phyloP scores from a whole-genome alignment of 345 rosid species.

The Eucalyptus urophylla region DNA sequence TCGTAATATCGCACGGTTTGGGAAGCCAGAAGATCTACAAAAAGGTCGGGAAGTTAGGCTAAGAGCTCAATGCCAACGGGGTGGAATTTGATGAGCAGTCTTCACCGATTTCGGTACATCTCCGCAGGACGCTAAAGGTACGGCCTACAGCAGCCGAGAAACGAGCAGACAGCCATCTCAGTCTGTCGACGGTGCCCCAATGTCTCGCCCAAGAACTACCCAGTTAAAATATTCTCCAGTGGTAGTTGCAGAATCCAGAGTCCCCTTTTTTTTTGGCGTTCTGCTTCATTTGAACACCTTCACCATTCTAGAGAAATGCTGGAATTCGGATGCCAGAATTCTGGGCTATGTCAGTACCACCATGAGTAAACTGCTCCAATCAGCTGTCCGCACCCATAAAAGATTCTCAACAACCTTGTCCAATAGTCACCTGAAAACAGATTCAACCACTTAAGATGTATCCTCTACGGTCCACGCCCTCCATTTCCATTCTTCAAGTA shows the following conservation, averaged over 20 bases:
- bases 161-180: background rate
- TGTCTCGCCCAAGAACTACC: background rate
- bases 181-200: fast-evolving
- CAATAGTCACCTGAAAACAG: background rate
- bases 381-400: background rate
- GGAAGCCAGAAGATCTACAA: background rate
- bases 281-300: background rate
- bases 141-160: background rate
- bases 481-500: background rate
- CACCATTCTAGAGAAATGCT: background rate
- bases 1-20: background rate
- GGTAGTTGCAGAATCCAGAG: background rate
- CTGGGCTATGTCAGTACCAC: background rate
- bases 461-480: background rate
- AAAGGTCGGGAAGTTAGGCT: background rate
- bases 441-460: background rate
- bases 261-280: background rate
- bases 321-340: background rate
- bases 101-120: background rate
- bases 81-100: background rate
- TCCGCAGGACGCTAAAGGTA: background rate
- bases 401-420: background rate
- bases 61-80: background rate
- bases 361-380: background rate
- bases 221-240: background rate